Evolutionary conservation across 768 basidiomycete genomes (phyloP).

Genomic region (Thelephora ganbajun): DNA sequence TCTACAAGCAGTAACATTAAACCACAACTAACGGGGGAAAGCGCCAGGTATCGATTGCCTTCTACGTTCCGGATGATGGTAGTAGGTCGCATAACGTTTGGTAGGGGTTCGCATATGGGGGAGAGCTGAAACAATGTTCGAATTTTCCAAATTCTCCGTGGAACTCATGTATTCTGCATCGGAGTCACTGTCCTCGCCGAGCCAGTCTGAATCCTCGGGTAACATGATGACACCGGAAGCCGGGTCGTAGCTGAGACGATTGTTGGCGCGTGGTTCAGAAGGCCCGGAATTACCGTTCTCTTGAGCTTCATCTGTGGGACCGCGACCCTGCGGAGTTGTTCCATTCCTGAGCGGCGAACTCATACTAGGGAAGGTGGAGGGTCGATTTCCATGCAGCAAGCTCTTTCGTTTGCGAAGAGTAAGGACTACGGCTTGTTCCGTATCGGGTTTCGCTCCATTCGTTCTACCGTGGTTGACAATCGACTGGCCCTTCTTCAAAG

Average conservation of each 20-base stretch:
- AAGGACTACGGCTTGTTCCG: slow-evolving; percentile 61
- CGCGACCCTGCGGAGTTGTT: slow-evolving; percentile 7
- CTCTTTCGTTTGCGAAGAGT: slow-evolving; percentile 67
- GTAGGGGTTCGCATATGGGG: slow-evolving; percentile 25
- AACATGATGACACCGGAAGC: slow-evolving; percentile 83
- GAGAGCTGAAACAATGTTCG: slow-evolving; percentile 9
- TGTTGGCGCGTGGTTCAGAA: slow-evolving; percentile 15
- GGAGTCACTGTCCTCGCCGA: slow-evolving; percentile 31
- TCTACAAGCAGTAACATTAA: too few species aligned
- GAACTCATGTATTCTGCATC: slow-evolving; percentile 28
- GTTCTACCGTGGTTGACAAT: slow-evolving; percentile 43
- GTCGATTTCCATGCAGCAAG: slow-evolving; percentile 23
- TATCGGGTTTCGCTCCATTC: slow-evolving; percentile 23
- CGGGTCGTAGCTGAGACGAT: slow-evolving; percentile 72
- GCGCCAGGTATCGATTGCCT: slow-evolving; percentile 46
- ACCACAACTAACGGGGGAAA: slow-evolving; percentile 19
- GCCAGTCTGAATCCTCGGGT: slow-evolving; percentile 58
- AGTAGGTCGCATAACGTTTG: slow-evolving; percentile 66
- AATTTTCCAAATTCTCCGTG: slow-evolving; percentile 24
- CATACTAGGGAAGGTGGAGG: neutral
- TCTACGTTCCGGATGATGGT: slow-evolving; percentile 72
- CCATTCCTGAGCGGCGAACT: neutral
- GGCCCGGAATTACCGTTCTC: neutral
- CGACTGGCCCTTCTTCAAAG: slow-evolving; percentile 70
- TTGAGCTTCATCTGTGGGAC: slow-evolving; percentile 6